A percentile compares a stretch with the other conserved stretches of the same genome.
Evolutionary conservation across 2,329 filamentous ascomycete species (phyloP).

Genomic region (Pseudopyrenochaeta lycopersici): DNA sequence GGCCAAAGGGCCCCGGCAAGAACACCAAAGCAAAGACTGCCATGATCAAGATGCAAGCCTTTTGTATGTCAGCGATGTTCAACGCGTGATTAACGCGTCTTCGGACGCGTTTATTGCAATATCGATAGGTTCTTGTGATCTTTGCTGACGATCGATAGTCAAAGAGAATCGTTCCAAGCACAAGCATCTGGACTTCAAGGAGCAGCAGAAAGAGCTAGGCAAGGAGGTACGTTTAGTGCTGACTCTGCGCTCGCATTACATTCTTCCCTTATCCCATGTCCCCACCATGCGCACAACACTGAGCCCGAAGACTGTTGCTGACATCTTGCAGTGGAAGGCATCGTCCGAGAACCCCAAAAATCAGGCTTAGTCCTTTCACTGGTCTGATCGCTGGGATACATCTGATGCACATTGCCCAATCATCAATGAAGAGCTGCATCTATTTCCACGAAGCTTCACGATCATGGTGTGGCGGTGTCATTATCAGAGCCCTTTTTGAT

Average conservation of each 20-base stretch:
- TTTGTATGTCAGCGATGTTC: constrained; percentile 35
- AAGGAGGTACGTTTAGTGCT: constrained; percentile 36
- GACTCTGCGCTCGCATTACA: not conserved
- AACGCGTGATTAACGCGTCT: constrained; percentile 17
- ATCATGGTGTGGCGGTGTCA: not conserved
- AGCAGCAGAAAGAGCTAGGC: constrained; percentile 49
- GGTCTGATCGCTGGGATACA: not conserved
- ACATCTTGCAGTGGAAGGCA: constrained; percentile 43
- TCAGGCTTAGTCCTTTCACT: constrained; percentile 14
- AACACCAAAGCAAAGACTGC: constrained; percentile 36
- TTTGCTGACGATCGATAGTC: constrained; percentile 37
- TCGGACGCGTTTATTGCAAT: constrained; percentile 20
- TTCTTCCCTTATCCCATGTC: too few relatives aligned
- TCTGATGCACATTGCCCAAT: not conserved
- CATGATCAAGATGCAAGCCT: constrained; percentile 49
- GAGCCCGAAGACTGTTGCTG: not conserved
- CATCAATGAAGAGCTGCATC: not conserved
- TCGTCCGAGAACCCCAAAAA: constrained; percentile 50
- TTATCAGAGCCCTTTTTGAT: not conserved
- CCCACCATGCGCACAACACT: not conserved
- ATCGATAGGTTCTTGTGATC: not conserved
- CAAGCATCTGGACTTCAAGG: constrained; percentile 44
- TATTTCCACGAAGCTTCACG: not conserved
- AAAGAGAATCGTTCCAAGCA: constrained; percentile 47
- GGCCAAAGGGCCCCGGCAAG: constrained; percentile 27